Percentiles rank a stretch among this genome's conserved stretches.
These are phyloP conservation scores for Trametes gibbosa DNA, from an alignment of 768 basidiomycete genomes.

Conservation along the genomic window DNA sequence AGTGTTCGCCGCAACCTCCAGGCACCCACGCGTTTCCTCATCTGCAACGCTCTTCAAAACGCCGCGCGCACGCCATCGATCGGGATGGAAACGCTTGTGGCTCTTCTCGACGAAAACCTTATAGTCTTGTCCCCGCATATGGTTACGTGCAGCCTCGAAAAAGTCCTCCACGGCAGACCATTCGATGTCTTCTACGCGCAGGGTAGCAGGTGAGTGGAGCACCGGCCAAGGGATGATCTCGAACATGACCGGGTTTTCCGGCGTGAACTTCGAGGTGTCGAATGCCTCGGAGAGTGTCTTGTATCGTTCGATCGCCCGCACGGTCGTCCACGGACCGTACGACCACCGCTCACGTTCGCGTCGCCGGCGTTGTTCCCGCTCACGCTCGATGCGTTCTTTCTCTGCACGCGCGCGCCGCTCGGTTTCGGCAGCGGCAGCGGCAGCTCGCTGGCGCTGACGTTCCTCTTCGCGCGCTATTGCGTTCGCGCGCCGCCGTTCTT, in stretches of 20 bases:
- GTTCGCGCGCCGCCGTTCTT: constrained; percentile 18
- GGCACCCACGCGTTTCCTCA: constrained; percentile 52
- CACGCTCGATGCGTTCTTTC: constrained; percentile 32
- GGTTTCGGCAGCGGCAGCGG: constrained; percentile 22
- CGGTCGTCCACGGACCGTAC: constrained; percentile 58
- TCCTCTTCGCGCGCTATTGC: constrained; percentile 19
- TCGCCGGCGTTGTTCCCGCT: constrained; percentile 43
- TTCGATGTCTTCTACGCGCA: constrained; percentile 64
- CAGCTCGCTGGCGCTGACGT: constrained; percentile 28
- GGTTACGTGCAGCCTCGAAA: constrained; percentile 50
- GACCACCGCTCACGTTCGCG: constrained; percentile 52
- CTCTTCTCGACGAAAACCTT: constrained; percentile 65
- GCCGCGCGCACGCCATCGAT: constrained; percentile 71
- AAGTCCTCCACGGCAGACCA: constrained; percentile 72
- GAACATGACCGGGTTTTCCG: constrained; percentile 51
- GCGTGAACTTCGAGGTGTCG: constrained; percentile 56
- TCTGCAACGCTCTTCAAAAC: constrained; percentile 58
- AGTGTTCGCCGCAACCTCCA: constrained; percentile 69
- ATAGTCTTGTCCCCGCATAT: constrained; percentile 62
- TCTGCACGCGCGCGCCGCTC: constrained; percentile 32
- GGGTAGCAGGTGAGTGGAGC: constrained; percentile 47
- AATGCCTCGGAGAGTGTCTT: constrained; percentile 57
- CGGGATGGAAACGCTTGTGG: constrained; percentile 74
- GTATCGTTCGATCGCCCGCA: constrained; percentile 72
- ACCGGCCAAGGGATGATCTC: constrained; percentile 78